Base-by-base conservation (phyloP, 2,329 filamentous ascomycete species). In the Mycosphaerella sp. region DNA sequence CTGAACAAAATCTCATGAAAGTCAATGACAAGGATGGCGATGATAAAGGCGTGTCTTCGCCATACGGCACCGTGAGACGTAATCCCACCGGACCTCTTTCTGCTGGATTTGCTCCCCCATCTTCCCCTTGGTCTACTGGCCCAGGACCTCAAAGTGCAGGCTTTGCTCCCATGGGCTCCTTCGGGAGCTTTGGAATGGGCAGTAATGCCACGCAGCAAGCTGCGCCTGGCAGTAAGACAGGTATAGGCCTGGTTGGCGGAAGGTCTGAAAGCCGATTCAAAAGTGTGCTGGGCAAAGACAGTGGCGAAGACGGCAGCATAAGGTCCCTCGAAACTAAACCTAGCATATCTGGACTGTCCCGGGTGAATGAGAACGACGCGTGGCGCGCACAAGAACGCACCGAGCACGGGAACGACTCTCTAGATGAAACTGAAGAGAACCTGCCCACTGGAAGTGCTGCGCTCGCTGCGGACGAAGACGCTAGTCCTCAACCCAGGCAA, bases 261-360 rank as follows among this genome's bases (percentile, higher is more conserved):
- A 78, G 85, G 51, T 82, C 86, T 2, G 87, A 89, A 65, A 95
- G 89, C 67, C 84, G 89, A 25, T 82, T 96, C 63, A 91, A 90
- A 59, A 89, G 89, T 64, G 70, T 95, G 17, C 85, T 95, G 59
- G 83, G 82, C 16, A 94, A 90, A 70, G 85, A 89, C 32, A 85
- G 79, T 59, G 73, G 77, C 3, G 89, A 94, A 54, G 84, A 83
- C 69, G 71, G 41, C 64, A 49, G 41, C 8, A 53, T 50, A 10
- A 59, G 56, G 32, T 69, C 68, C 21, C 64, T 76, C 13, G 80
- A 78, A 64, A 77, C 81, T 53, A 84, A 81, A 66, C 60, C 72
- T 16, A 79, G 77, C 9, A 61, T 76, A 51, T 72, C 71, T 50
- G 78, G 73, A 59, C 67, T 82, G 44, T 75, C 77, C 45, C 75